phyloP scores from a whole-genome alignment of 371 early-diverging fungal species.

The Spraguea lophii region DNA sequence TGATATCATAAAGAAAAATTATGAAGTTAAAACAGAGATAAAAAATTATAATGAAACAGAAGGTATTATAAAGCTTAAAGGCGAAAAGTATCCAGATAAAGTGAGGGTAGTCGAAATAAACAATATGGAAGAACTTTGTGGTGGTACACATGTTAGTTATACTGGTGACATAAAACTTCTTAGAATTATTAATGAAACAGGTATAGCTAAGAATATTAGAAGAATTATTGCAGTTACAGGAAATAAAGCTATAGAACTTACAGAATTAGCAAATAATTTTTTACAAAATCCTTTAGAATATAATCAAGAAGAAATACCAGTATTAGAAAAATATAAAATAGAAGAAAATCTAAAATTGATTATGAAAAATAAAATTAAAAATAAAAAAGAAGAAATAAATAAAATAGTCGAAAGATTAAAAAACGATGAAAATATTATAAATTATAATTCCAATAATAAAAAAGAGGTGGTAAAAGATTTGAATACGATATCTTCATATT shows the following conservation, averaged over 20 bases:
- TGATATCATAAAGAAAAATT: conserved; percentile 56
- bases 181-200: conserved; percentile 67
- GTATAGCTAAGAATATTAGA: conserved; percentile 81
- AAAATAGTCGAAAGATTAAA: no score
- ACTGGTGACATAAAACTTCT: conserved; percentile 71
- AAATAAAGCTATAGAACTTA: conserved; percentile 27
- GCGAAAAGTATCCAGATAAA: conserved; percentile 63
- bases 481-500: no score
- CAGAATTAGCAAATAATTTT: conserved; percentile 24
- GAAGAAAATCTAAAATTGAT: no score
- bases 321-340: no score
- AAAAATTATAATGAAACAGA: conserved; percentile 85
- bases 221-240: conserved; percentile 87
- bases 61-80: conserved; percentile 63
- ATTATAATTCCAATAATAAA: no score
- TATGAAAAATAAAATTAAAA: no score
- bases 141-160: conserved; percentile 86
- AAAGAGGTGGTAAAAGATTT: no score
- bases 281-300: conserved; percentile 12
- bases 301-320: no score
- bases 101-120: no score
- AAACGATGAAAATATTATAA: no score
- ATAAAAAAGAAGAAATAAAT: no score
- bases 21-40: conserved; percentile 59
- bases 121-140: conserved; percentile 93